Percentiles rank a stretch among this genome's conserved stretches.
These are phyloP conservation scores for Trypanosoma rangeli DNA, from an alignment of 208 protist species.

Conservation along the genomic window DNA sequence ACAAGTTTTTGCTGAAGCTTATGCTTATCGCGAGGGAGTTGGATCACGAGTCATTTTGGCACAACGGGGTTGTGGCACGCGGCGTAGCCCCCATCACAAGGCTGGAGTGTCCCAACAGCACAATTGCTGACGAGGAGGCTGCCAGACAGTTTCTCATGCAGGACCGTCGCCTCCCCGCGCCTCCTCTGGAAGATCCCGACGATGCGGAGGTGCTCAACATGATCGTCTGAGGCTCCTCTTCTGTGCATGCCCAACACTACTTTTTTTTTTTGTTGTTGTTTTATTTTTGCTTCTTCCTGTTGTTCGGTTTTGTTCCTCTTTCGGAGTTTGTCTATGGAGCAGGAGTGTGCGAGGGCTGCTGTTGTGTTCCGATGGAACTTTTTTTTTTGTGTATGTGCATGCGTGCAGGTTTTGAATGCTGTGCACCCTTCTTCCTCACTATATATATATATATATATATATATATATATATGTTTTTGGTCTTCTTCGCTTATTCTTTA, in stretches of 20 bases:
- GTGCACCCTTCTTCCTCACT: no score
- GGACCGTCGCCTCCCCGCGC: conserved; percentile 21
- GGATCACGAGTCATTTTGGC: conserved; percentile 36
- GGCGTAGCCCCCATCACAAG: conserved; percentile 42
- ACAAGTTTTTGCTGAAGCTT: conserved; percentile 65
- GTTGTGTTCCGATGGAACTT: background rate
- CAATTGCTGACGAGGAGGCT: conserved; percentile 28
- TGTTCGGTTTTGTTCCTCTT: background rate
- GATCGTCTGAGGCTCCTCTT: conserved; percentile 15
- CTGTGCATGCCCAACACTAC: background rate
- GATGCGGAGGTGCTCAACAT: conserved; percentile 39
- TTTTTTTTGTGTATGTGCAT: background rate
- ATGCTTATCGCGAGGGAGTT: conserved; percentile 40
- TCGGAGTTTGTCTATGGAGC: no score
- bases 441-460: conserved; percentile 10
- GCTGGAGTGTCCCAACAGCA: conserved; percentile 37
- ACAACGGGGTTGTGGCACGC: conserved; percentile 21
- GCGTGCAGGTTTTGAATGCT: background rate
- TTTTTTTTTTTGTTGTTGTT: background rate
- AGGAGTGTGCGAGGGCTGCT: no score
- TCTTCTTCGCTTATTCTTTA: conserved; percentile 10
- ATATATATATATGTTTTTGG: conserved; percentile 17
- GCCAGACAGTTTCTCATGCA: conserved; percentile 34
- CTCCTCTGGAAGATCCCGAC: conserved; percentile 15
- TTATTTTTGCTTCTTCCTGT: background rate